Evolutionary conservation across 805 yeast genomes (phyloP).

Genomic region (Candida hungchunana): DNA sequence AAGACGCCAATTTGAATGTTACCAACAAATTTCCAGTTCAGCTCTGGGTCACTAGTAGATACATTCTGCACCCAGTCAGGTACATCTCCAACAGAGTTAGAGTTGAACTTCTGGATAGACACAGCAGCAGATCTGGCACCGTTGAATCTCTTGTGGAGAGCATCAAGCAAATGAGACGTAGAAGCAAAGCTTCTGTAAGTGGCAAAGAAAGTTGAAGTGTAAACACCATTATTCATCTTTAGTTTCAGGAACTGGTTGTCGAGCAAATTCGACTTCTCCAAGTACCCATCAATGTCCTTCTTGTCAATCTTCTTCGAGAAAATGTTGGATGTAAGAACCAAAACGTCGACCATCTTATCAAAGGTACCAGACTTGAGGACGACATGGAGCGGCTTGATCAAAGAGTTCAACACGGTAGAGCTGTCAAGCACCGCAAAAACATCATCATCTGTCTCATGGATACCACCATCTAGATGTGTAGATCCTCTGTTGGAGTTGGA

Average conservation of each 20-base stretch:
- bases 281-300: constrained; percentile 39
- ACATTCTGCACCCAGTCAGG: constrained; percentile 56
- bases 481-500: constrained; percentile 11
- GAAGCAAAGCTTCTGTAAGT: constrained; percentile 65
- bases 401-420: constrained; percentile 22
- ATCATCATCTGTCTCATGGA: constrained; percentile 23
- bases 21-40: constrained; percentile 64
- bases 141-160: constrained; percentile 48
- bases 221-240: constrained; percentile 59
- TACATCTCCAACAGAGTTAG: constrained; percentile 28
- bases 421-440: constrained; percentile 32
- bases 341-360: constrained; percentile 72
- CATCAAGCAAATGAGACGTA: constrained; percentile 47
- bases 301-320: constrained; percentile 43
- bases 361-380: constrained; percentile 66
- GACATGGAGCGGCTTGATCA: constrained; percentile 34
- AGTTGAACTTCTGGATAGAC: constrained; percentile 39
- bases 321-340: constrained; percentile 66
- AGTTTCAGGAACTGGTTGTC: constrained; percentile 41
- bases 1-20: constrained; percentile 79
- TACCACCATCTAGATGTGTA: constrained; percentile 1
- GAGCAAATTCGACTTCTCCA: constrained; percentile 29
- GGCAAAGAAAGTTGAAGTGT: constrained; percentile 64
- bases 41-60: constrained; percentile 37
- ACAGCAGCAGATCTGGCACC: constrained; percentile 62